These are phyloP conservation scores for Populus pruinosa DNA, from an alignment of 345 rosid genomes.

Conservation along the genomic window DNA sequence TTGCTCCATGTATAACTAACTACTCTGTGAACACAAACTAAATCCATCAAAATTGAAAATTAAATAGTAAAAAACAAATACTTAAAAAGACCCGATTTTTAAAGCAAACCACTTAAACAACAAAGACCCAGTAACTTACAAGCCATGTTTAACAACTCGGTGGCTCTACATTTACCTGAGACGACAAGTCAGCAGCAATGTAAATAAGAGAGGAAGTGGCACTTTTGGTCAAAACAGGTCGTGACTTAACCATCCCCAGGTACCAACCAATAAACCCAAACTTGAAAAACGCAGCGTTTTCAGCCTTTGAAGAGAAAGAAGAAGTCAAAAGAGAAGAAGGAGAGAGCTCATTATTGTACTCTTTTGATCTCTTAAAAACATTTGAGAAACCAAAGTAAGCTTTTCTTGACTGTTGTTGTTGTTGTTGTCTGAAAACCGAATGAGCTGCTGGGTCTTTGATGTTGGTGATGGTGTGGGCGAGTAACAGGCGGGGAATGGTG, in stretches of 20 bases:
- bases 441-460: conserved; percentile 22
- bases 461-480: conserved; percentile 15
- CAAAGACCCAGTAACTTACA: neutral
- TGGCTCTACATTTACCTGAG: conserved; percentile 53
- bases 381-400: conserved; percentile 42
- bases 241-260: conserved; percentile 71
- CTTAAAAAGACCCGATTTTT: neutral
- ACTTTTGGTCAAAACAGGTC: conserved; percentile 80
- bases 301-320: conserved; percentile 26
- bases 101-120: neutral
- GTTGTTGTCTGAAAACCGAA: conserved; percentile 15
- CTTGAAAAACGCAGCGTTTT: conserved; percentile 32
- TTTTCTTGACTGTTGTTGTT: neutral
- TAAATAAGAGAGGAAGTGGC: conserved; percentile 64
- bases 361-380: conserved; percentile 29
- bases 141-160: neutral
- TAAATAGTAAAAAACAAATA: neutral
- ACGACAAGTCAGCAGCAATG: conserved; percentile 80
- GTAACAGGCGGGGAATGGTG: conserved; percentile 28
- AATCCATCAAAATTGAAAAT: neutral
- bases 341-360: conserved; percentile 20
- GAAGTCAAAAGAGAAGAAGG: conserved; percentile 25
- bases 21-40: neutral
- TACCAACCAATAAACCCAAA: conserved; percentile 75
- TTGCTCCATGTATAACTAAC: neutral